Conservation (phyloP, 306 rosid genomes). For the Arachis hypogaea region DNA sequence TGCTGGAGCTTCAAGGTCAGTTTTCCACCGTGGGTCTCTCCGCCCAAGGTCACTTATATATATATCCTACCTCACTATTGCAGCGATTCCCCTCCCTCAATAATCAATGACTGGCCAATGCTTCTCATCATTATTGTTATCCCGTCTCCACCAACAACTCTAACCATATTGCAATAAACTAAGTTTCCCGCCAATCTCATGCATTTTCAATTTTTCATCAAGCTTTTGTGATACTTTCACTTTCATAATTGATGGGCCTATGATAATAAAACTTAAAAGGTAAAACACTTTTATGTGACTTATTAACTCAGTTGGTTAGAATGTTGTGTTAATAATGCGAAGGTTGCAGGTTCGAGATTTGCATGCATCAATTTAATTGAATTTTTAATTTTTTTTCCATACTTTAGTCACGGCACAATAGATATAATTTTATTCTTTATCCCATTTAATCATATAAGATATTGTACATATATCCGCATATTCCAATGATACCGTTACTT, state of each 20-base stretch:
- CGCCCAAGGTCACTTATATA: no score
- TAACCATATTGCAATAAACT: neutral
- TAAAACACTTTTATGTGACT: neutral
- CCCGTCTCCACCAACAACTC: neutral
- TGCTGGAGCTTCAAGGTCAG: conserved; percentile 23
- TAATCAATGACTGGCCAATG: conserved; percentile 1
- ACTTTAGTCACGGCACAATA: no score
- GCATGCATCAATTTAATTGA: conserved; percentile 26
- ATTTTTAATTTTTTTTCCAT: no score
- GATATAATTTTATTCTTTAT: neutral
- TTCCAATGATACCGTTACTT: neutral
- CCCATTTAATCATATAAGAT: neutral
- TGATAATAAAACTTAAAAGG: no score
- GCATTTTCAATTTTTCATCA: no score
- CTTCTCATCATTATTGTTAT: neutral
- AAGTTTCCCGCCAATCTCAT: neutral
- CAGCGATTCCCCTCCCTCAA: neutral
- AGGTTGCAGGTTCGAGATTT: conserved; percentile 48
- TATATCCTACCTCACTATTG: conserved; percentile 18
- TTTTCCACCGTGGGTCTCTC: conserved; percentile 41
- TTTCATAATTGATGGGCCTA: no score
- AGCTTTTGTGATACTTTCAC: no score
- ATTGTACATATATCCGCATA: neutral
- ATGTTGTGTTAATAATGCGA: conserved; percentile 47
- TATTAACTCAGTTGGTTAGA: conserved; percentile 46